Base-by-base conservation (phyloP, 2,329 filamentous ascomycete species). In the Calonectria hongkongensis region DNA sequence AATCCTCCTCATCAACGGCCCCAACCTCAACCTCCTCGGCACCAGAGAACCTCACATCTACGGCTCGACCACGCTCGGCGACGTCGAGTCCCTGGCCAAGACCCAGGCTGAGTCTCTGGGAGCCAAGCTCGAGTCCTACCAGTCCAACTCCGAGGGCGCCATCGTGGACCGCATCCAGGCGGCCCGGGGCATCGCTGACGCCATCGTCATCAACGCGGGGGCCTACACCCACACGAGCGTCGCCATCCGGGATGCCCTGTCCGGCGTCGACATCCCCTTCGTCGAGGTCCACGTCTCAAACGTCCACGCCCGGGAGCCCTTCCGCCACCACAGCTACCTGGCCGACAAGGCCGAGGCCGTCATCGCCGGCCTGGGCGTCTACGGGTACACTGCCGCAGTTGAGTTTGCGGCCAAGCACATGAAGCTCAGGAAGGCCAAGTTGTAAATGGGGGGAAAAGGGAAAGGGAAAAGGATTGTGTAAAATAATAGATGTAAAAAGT, bases 21-120 rank as follows among this genome's bases (percentile, higher is more conserved):
- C 94, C 39, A 96, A 96, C 83, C 92, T 96, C 78, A 95, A 95
- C 85, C 92, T 96, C 63, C 89, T 96, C 36, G 94, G 94, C 43
- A 93, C 90, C 15, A 89, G 94, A 27, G 94, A 96, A 82, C 94
- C 94, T 18, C 85, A 91, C 33, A 89, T 95, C 79, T 95, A 96
- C 85, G 94, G 94, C 80, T 87, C 86, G 73, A 92, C 91, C 0
- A 95, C 93, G 0, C 90, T 96, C 15, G 64, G 86, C 25, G 90
- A 94, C 75, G 88, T 96, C 18, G 87, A 91, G 58, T 72, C 82
- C 2, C 77, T 84, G 12, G 89, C 89, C 28, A 79, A 85, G 62
- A 73, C 84, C 0, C 90, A 92, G 73, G 90, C 90, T 39, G 60
- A 83, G 0, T 75, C 81, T 0, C 87, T 91, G 2, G 86, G 86